Evolutionary conservation across 306 rosid genomes (phyloP).

Genomic region (Gastrolobium villosum): DNA sequence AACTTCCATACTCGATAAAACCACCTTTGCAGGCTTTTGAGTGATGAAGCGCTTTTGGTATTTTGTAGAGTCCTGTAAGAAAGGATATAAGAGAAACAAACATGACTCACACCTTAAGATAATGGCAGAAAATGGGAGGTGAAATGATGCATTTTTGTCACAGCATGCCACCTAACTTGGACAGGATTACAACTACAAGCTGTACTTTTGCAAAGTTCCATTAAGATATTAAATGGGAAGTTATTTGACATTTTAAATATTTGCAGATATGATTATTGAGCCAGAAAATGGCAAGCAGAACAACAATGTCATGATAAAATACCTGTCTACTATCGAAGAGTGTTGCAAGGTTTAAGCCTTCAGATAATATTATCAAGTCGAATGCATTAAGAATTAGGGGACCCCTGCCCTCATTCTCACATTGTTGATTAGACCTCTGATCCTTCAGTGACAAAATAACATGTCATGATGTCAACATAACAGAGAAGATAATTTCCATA

Average conservation of each 20-base stretch:
- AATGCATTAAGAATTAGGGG: conserved; percentile 89
- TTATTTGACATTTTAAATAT: not conserved
- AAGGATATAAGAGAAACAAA: conserved; percentile 26
- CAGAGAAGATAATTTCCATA: conserved; percentile 29
- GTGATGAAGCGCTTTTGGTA: conserved; percentile 83
- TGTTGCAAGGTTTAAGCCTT: conserved; percentile 87
- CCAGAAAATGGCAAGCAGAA: conserved; percentile 15
- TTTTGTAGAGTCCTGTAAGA: conserved; percentile 67
- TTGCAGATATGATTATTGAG: conserved; percentile 25
- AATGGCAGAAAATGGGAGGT: conserved; percentile 33
- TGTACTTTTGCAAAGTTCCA: conserved; percentile 7
- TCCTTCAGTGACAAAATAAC: conserved; percentile 61
- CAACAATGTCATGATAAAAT: conserved; percentile 40
- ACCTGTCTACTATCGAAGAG: conserved; percentile 87
- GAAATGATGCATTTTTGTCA: conserved; percentile 18
- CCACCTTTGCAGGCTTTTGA: conserved; percentile 87
- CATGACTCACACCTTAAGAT: conserved; percentile 29
- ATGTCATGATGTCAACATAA: conserved; percentile 35
- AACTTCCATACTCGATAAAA: conserved; percentile 89
- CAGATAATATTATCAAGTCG: conserved; percentile 86
- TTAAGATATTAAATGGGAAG: conserved; percentile 1
- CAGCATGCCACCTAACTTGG: conserved; percentile 15
- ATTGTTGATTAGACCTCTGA: conserved; percentile 57
- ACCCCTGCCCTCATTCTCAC: conserved; percentile 65
- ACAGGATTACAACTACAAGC: conserved; percentile 5